Conservation (phyloP, 192 early-diverging fungal genomes). For the Allomyces javanicus region DNA sequence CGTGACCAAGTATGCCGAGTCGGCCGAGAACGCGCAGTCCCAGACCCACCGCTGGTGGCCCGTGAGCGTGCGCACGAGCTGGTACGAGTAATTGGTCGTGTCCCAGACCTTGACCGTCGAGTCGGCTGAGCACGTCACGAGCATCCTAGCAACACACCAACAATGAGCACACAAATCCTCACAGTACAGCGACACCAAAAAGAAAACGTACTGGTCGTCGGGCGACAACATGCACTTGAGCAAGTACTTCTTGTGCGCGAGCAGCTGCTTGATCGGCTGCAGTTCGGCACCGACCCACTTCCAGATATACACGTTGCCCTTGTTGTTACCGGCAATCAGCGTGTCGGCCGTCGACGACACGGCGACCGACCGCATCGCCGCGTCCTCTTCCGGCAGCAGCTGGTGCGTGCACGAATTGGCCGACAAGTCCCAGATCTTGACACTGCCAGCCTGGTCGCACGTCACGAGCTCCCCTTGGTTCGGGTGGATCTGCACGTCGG, state of each 20-base stretch:
- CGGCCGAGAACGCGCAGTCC: constrained; percentile 79
- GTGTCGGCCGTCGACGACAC: constrained; percentile 64
- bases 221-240: constrained; percentile 63
- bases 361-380: constrained; percentile 56
- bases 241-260: constrained; percentile 65
- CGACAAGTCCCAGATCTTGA: constrained; percentile 62
- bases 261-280: constrained; percentile 45
- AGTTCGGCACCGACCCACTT: constrained; percentile 30
- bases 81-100: constrained; percentile 36
- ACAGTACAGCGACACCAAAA: neutral
- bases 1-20: constrained; percentile 76
- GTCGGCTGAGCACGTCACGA: constrained; percentile 76
- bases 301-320: constrained; percentile 51
- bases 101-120: constrained; percentile 71
- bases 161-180: neutral
- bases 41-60: constrained; percentile 82
- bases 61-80: constrained; percentile 48
- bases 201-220: constrained; percentile 42
- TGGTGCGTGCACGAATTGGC: constrained; percentile 7
- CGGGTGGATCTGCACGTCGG: constrained; percentile 59
- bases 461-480: constrained; percentile 75
- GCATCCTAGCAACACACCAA: constrained; percentile 15
- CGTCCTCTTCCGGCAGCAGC: constrained; percentile 54
- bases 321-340: constrained; percentile 69
- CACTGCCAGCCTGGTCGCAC: constrained; percentile 63